Conservation (phyloP, 306 rosid genomes). For the Bauhinia variegata region DNA sequence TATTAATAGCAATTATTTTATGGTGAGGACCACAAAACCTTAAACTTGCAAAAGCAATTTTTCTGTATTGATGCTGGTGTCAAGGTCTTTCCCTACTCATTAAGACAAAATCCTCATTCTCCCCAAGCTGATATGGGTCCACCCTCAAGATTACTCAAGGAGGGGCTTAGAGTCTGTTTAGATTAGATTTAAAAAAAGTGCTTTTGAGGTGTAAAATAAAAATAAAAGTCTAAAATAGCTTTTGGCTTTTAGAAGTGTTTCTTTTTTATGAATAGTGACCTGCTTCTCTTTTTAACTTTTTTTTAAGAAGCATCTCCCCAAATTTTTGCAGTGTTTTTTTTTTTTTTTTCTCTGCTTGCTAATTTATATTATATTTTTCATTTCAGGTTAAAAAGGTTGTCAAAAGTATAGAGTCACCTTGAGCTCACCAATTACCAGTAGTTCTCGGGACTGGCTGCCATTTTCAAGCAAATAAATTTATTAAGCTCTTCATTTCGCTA, state of each 20-base stretch:
- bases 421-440: constrained; percentile 28
- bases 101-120: not conserved
- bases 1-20: not conserved
- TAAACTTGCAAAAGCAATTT: not conserved
- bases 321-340: too few relatives aligned
- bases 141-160: too few relatives aligned
- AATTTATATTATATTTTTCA: constrained; percentile 6
- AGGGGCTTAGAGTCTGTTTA: too few relatives aligned
- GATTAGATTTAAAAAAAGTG: too few relatives aligned
- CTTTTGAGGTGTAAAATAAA: too few relatives aligned
- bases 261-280: too few relatives aligned
- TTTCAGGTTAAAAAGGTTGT: constrained; percentile 75
- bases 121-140: too few relatives aligned
- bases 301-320: too few relatives aligned
- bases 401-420: constrained; percentile 64
- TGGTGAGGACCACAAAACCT: not conserved
- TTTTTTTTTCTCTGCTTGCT: too few relatives aligned
- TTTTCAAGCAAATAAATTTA: constrained; percentile 45
- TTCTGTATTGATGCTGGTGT: constrained; percentile 1
- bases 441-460: constrained; percentile 23
- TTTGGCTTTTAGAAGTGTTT: too few relatives aligned
- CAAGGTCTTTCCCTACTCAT: not conserved
- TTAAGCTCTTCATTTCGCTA: constrained; percentile 30
- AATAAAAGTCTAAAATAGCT: too few relatives aligned
- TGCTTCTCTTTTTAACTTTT: too few relatives aligned